Evolutionary conservation across 805 yeast species (phyloP).

Genomic region (Zygotorulaspora florentina): DNA sequence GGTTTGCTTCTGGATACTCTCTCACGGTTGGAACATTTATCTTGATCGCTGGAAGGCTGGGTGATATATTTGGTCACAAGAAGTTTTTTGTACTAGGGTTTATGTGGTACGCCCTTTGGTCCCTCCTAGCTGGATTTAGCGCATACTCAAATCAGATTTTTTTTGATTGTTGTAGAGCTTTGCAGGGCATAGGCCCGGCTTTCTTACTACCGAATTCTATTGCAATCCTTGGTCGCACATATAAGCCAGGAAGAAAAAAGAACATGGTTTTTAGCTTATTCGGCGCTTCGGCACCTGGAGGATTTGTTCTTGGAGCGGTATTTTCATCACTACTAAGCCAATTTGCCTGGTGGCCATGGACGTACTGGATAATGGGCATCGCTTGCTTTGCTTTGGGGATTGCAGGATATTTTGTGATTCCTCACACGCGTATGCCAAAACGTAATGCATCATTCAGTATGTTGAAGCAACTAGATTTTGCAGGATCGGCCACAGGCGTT

Average conservation of each 20-base stretch:
- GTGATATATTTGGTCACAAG: constrained; percentile 65
- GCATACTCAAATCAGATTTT: constrained; percentile 19
- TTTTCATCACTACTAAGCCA: constrained; percentile 46
- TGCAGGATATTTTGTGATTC: constrained; percentile 39
- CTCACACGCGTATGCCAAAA: constrained; percentile 20
- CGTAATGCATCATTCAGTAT: constrained; percentile 1
- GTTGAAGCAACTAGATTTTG: constrained; percentile 35
- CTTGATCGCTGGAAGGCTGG: constrained; percentile 61
- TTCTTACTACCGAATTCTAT: constrained; percentile 54
- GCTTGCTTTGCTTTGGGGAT: constrained; percentile 34
- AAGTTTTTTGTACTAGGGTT: constrained; percentile 51
- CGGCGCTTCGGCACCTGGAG: constrained; percentile 62
- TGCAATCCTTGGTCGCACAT: constrained; percentile 45
- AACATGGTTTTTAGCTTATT: constrained; percentile 52
- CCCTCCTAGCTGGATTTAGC: constrained; percentile 55
- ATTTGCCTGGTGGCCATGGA: constrained; percentile 58
- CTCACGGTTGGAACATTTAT: constrained; percentile 55
- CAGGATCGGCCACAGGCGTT: constrained; percentile 50
- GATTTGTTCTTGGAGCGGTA: constrained; percentile 52
- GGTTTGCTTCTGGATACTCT: constrained; percentile 19
- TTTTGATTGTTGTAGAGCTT: constrained; percentile 44
- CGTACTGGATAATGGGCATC: constrained; percentile 47
- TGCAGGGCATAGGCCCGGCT: constrained; percentile 65
- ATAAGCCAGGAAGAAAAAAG: constrained; percentile 46
- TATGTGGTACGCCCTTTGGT: constrained; percentile 54